phyloP scores from a whole-genome alignment of 2,329 filamentous ascomycete genomes.

The Cladophialophora carrionii region DNA sequence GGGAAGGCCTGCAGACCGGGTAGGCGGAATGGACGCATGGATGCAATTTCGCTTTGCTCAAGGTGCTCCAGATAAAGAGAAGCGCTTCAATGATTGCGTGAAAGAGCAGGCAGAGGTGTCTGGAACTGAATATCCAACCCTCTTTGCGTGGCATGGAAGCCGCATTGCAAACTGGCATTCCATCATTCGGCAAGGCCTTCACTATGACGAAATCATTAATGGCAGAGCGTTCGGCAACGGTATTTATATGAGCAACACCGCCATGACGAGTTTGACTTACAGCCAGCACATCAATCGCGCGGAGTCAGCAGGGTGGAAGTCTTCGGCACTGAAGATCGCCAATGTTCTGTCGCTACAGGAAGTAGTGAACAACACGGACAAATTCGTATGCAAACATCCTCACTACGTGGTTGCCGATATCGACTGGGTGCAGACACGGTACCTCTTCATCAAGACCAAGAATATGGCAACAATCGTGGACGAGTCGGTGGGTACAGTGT shows the following conservation, averaged over 20 bases:
- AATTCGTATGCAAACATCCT: conserved; percentile 61
- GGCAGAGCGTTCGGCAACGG: conserved; percentile 77
- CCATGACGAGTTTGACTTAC: conserved; percentile 62
- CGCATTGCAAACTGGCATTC: conserved; percentile 80
- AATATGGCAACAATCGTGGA: conserved; percentile 27
- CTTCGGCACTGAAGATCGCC: conserved; percentile 64
- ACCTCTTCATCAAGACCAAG: conserved; percentile 66
- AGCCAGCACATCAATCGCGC: conserved; percentile 31
- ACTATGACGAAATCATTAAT: conserved; percentile 65
- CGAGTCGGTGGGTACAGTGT: conserved; percentile 8
- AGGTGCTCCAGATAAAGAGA: conserved; percentile 84
- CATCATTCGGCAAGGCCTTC: conserved; percentile 79
- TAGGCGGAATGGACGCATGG: conserved; percentile 68
- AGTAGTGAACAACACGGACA: conserved; percentile 71
- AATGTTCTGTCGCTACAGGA: conserved; percentile 77
- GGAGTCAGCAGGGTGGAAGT: conserved; percentile 59
- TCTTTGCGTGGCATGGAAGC: conserved; percentile 90
- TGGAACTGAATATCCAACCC: conserved; percentile 61
- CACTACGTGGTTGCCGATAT: conserved; percentile 73
- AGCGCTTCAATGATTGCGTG: conserved; percentile 69
- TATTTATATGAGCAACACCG: conserved; percentile 73
- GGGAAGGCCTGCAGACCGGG: conserved; percentile 49
- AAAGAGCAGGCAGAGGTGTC: conserved; percentile 47
- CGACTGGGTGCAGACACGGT: conserved; percentile 89
- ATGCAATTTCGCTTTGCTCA: conserved; percentile 86